Evolutionary conservation across 805 yeast genomes (phyloP), one percentile per base, ranked within the genome.

Genomic region (Candida boleticola): DNA sequence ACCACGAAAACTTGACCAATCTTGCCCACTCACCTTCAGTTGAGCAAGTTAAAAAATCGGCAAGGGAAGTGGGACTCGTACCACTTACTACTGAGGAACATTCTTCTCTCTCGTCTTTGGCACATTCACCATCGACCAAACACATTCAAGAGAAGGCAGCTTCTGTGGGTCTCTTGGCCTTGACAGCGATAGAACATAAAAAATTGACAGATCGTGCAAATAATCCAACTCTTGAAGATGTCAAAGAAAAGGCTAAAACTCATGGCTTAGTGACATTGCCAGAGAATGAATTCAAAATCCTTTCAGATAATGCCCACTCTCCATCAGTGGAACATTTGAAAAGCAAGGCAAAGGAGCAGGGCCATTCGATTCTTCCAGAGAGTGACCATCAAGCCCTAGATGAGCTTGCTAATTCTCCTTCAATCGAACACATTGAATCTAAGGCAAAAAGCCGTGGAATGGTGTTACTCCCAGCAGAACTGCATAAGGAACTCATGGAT

Each of bases 191-290:
- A 9, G 53, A 54, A 6, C 43, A 46, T 13, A 43, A 53, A 13
- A 42, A 50, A 7, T 51, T 64, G 33, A 46, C 46, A 1, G 38
- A 43, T 16, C 44, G 39, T 1, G 42, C 43, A 9, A 32, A 45
- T 2, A 42, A 41, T 16, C 73, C 73, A 1, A 41, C 65, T 0
- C 43, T 47, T 7, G 44, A 57, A 2, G 64, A 57, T 37, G 42
- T 68, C 23, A 26, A 36, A 9, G 36, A 57, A 3, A 52, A 58
- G 36, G 53, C 60, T 25, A 44, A 51, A 25, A 52, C 44, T 1
- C 34, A 44, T 13, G 51, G 66, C 17, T 48, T 56, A 41, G 64
- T 58, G 18, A 51, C 64, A 2, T 47, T 67, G 1, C 45, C 70
- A 1, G 42, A 61, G 1, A 47, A 50, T 14, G 53, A 54, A 16